Percentiles rank a stretch among this genome's conserved stretches.
These are phyloP conservation scores for Candida fluviatilis DNA, from an alignment of 805 yeast genomes.

Conservation along the genomic window DNA sequence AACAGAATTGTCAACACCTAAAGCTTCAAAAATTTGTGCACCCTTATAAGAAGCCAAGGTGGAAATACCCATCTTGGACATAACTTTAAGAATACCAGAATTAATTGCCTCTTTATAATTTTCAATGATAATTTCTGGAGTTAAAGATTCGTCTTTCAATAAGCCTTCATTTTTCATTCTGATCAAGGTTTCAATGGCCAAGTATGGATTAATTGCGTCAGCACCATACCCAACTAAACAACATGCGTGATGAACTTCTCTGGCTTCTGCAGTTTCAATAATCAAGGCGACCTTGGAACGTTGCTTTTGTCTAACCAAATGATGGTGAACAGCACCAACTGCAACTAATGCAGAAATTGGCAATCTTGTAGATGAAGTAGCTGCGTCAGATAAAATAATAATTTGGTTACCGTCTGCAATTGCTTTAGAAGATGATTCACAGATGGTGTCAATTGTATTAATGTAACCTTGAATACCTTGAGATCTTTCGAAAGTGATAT, in stretches of 20 bases:
- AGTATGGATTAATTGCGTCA: conserved; percentile 91
- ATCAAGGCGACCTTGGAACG: conserved; percentile 92
- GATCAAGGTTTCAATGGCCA: conserved; percentile 84
- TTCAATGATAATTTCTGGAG: conserved; percentile 57
- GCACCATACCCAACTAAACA: conserved; percentile 95
- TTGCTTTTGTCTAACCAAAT: conserved; percentile 90
- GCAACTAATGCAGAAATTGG: conserved; percentile 88
- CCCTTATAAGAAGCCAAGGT: conserved; percentile 98
- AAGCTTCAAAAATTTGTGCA: conserved; percentile 96
- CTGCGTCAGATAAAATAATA: conserved; percentile 71
- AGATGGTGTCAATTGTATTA: conserved; percentile 77
- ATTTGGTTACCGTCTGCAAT: conserved; percentile 73
- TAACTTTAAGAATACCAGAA: conserved; percentile 90
- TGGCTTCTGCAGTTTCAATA: conserved; percentile 93
- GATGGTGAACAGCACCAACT: conserved; percentile 96
- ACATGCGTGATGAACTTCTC: conserved; percentile 96
- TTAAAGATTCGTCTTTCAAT: conserved; percentile 48
- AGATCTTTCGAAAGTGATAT: conserved; percentile 78
- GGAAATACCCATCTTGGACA: conserved; percentile 99
- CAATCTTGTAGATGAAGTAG: conserved; percentile 55
- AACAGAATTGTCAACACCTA: conserved; percentile 93
- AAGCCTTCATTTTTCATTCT: conserved; percentile 81
- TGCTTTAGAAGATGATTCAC: conserved; percentile 82
- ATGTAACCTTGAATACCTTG: conserved; percentile 88
- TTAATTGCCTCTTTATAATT: conserved; percentile 85